phyloP scores from a whole-genome alignment of 2,329 filamentous ascomycete species.

The Elsinoe arachidis region DNA sequence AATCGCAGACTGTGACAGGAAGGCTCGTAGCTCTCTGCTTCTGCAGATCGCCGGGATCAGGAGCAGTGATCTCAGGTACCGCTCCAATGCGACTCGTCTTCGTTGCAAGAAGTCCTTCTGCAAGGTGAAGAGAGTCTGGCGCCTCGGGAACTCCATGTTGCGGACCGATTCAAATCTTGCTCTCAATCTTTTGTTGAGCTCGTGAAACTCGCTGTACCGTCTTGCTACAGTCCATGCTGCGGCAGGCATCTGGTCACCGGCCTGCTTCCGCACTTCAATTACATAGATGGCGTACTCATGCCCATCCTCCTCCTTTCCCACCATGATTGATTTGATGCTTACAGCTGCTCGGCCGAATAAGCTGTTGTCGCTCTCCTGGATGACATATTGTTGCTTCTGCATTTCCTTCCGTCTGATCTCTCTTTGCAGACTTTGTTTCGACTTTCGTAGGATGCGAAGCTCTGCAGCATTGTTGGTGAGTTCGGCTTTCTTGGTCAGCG shows the following conservation, averaged over 20 bases:
- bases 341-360: slow-evolving; percentile 85
- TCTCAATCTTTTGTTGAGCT: slow-evolving; percentile 82
- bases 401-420: slow-evolving; percentile 92
- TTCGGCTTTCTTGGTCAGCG: slow-evolving; percentile 86
- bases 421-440: slow-evolving; percentile 82
- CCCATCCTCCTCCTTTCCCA: slow-evolving; percentile 83
- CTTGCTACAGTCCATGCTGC: slow-evolving; percentile 89
- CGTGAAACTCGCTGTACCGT: slow-evolving; percentile 93
- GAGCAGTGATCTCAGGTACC: slow-evolving; percentile 65
- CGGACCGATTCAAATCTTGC: slow-evolving; percentile 79
- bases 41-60: slow-evolving; percentile 87
- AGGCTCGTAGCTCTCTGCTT: slow-evolving; percentile 82
- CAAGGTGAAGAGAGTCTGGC: slow-evolving; percentile 90
- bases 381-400: slow-evolving; percentile 90
- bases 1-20: slow-evolving; percentile 78
- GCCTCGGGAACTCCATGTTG: slow-evolving; percentile 80
- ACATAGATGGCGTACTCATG: slow-evolving; percentile 91
- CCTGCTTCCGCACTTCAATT: slow-evolving; percentile 80
- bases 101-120: slow-evolving; percentile 95
- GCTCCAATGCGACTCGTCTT: slow-evolving; percentile 71
- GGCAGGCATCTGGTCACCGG: slow-evolving; percentile 93
- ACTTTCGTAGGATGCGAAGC: slow-evolving; percentile 83
- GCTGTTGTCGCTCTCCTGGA: slow-evolving; percentile 97
- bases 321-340: slow-evolving; percentile 84
- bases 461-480: slow-evolving; percentile 95